phyloP scores from a whole-genome alignment of 2,329 filamentous ascomycete genomes.

The Biscogniauxia mediterranea region DNA sequence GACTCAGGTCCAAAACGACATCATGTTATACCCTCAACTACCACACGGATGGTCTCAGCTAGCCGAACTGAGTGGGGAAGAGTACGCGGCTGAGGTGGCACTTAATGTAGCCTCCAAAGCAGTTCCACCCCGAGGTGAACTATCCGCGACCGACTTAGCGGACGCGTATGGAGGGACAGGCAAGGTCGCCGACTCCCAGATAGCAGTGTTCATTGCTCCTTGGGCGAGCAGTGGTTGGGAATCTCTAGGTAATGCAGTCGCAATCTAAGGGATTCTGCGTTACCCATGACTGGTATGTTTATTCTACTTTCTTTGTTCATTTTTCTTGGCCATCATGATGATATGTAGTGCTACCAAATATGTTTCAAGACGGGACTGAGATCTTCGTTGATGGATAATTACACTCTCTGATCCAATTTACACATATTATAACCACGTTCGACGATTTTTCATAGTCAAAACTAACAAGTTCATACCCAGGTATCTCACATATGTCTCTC shows the following conservation, averaged over 20 bases:
- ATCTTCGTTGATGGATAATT: conserved; percentile 32
- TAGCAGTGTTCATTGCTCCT: conserved; percentile 75
- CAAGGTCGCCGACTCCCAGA: conserved; percentile 70
- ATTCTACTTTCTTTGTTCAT: neutral
- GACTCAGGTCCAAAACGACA: conserved; percentile 68
- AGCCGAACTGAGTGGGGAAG: conserved; percentile 55
- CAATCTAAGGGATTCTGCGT: conserved; percentile 20
- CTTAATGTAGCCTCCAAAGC: conserved; percentile 73
- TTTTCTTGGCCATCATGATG: conserved; percentile 27
- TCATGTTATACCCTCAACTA: conserved; percentile 78
- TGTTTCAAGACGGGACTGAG: conserved; percentile 37
- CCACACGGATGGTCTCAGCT: conserved; percentile 80
- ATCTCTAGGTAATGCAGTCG: conserved; percentile 45
- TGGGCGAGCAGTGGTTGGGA: conserved; percentile 70
- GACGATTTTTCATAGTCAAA: too few species aligned
- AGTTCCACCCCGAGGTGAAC: conserved; percentile 67
- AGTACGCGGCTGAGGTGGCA: conserved; percentile 71
- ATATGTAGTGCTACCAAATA: conserved; percentile 30
- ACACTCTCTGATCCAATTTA: conserved; percentile 20
- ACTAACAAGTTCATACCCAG: too few species aligned
- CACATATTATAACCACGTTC: neutral
- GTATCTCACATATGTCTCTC: too few species aligned
- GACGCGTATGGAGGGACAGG: conserved; percentile 73
- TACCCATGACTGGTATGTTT: conserved; percentile 14
- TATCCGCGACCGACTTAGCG: conserved; percentile 69